Percentiles rank a stretch among this genome's conserved stretches.
Conservation (phyloP, 2,329 filamentous ascomycete species). For the Colletotrichum phormii region DNA sequence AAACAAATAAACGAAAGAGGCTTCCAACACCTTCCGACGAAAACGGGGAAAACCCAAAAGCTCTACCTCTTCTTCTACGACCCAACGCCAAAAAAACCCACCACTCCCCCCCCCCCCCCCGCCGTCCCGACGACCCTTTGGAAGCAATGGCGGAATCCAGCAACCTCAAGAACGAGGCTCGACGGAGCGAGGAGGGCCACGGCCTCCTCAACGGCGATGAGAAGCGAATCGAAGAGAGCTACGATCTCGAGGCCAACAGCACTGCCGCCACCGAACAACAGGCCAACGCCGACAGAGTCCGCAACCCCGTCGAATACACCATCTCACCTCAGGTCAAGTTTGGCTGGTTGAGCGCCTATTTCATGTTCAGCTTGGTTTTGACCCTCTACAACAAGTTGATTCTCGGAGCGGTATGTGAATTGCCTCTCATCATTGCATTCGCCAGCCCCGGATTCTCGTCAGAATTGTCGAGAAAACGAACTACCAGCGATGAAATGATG, state of each 20-base stretch:
- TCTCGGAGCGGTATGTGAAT: conserved; percentile 57
- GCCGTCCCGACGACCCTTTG: background rate
- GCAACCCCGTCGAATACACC: conserved; percentile 52
- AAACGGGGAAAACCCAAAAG: background rate
- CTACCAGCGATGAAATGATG: background rate
- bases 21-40: conserved; percentile 20
- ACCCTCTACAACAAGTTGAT: conserved; percentile 72
- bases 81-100: background rate
- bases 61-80: background rate
- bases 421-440: background rate
- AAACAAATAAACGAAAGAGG: conserved; percentile 20
- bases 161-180: conserved; percentile 36
- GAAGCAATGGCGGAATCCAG: conserved; percentile 38
- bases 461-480: background rate
- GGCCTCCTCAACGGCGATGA: conserved; percentile 38
- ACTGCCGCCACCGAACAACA: conserved; percentile 26
- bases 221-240: conserved; percentile 36
- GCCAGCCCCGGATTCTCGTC: background rate
- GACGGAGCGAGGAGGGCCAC: conserved; percentile 37
- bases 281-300: conserved; percentile 21
- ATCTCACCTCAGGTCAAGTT: conserved; percentile 59
- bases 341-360: conserved; percentile 63
- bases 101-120: background rate
- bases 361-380: conserved; percentile 59
- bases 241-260: conserved; percentile 36